Evolutionary conservation across 2,329 filamentous ascomycete genomes (phyloP).

Genomic region (Fusarium verticillioides): DNA sequence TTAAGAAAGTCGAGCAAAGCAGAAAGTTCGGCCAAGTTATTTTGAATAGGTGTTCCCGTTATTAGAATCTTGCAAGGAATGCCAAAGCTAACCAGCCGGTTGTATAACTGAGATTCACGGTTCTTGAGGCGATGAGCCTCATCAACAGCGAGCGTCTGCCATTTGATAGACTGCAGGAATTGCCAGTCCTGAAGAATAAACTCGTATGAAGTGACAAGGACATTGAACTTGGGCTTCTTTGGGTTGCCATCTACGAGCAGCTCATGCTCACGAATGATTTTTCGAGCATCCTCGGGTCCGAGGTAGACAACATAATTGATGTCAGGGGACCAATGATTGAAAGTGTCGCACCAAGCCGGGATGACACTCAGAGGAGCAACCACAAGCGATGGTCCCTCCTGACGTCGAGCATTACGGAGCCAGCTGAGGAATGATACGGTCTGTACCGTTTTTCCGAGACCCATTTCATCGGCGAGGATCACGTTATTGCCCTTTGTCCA

Average conservation of each 20-base stretch:
- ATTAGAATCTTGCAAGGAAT: conserved; percentile 91
- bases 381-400: conserved; percentile 95
- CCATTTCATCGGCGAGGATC: conserved; percentile 98
- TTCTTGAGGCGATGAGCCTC: conserved; percentile 98
- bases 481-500: conserved; percentile 96
- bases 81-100: conserved; percentile 85
- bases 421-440: conserved; percentile 97
- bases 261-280: conserved; percentile 90
- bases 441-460: conserved; percentile 96
- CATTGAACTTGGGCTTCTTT: conserved; percentile 94
- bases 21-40: conserved; percentile 91
- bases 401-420: conserved; percentile 87
- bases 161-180: conserved; percentile 90
- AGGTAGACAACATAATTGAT: conserved; percentile 98
- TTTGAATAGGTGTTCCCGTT: conserved; percentile 97
- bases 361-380: conserved; percentile 98
- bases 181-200: conserved; percentile 89
- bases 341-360: conserved; percentile 97
- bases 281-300: conserved; percentile 86
- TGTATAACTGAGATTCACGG: conserved; percentile 91
- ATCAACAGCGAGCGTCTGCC: conserved; percentile 96
- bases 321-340: conserved; percentile 95
- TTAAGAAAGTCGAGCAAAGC: conserved; percentile 96
- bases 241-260: conserved; percentile 86
- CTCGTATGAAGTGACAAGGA: conserved; percentile 97